These are phyloP conservation scores for Baudoinia panamericana DNA, from an alignment of 495 filamentous ascomycete genomes.

Conservation along the genomic window DNA sequence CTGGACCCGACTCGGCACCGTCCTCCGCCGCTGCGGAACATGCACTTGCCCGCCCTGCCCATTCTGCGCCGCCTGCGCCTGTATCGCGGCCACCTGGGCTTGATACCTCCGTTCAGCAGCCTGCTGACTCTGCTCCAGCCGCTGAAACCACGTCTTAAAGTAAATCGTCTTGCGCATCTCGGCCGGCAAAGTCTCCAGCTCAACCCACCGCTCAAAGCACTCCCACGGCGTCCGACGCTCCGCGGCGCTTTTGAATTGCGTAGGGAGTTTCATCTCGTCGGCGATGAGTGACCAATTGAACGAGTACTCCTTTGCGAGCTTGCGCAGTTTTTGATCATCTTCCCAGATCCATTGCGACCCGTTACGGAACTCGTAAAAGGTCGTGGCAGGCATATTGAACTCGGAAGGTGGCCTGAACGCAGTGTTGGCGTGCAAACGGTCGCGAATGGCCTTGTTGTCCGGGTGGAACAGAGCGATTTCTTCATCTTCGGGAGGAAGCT, in stretches of 20 bases:
- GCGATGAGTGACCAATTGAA: constrained; percentile 97
- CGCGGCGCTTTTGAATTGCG: constrained; percentile 62
- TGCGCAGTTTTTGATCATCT: constrained; percentile 80
- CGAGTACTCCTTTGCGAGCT: constrained; percentile 75
- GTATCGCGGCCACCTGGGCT: constrained; percentile 42
- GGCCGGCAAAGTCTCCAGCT: constrained; percentile 70
- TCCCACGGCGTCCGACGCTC: constrained; percentile 96
- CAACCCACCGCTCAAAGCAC: constrained; percentile 93
- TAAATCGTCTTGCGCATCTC: constrained; percentile 92
- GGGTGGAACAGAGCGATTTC: constrained; percentile 78
- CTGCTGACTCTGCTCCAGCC: constrained; percentile 68
- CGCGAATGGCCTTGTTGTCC: constrained; percentile 78
- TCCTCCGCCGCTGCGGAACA: constrained; percentile 48
- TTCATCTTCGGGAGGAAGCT: constrained; percentile 54
- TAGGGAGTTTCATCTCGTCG: constrained; percentile 57
- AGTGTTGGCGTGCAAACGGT: constrained; percentile 82
- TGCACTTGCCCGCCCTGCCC: constrained; percentile 45
- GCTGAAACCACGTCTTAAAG: constrained; percentile 68
- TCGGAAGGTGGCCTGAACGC: constrained; percentile 88
- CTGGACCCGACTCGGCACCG: constrained; percentile 67
- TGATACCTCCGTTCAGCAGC: constrained; percentile 44
- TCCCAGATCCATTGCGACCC: constrained; percentile 82
- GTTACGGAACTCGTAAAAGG: constrained; percentile 72
- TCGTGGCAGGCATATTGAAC: constrained; percentile 70
- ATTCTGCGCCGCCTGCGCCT: constrained; percentile 39